These are phyloP conservation scores for Sporisorium graminicola DNA, from an alignment of 1,284 basidiomycete genomes.

Conservation along the genomic window DNA sequence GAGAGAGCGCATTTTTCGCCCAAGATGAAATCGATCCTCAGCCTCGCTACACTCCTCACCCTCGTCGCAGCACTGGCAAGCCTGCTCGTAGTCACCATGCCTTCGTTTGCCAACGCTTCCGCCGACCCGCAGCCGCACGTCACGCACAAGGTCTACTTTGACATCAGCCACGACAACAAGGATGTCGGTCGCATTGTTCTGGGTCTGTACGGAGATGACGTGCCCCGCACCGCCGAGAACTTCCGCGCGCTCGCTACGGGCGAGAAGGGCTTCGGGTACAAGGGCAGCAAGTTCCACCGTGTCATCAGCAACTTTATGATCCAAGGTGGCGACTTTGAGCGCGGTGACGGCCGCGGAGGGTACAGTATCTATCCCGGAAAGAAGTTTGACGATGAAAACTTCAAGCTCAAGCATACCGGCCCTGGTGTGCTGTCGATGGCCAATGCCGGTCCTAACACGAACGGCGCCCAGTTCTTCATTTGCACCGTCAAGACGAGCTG, in stretches of 20 bases:
- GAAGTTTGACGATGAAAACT: conserved; percentile 64
- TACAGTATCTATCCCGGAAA: conserved; percentile 64
- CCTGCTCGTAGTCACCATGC: conserved; percentile 66
- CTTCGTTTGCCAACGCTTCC: conserved; percentile 66
- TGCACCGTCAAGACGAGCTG: conserved; percentile 65
- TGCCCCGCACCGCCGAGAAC: conserved; percentile 66
- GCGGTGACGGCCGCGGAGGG: conserved; percentile 67
- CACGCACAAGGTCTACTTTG: conserved; percentile 65
- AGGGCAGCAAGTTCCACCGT: conserved; percentile 77
- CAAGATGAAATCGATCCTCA: conserved; percentile 36
- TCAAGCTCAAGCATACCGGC: conserved; percentile 62
- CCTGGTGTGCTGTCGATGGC: conserved; percentile 62
- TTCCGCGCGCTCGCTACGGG: conserved; percentile 66
- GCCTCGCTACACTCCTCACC: conserved; percentile 73
- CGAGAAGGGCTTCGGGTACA: conserved; percentile 80
- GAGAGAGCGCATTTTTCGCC: background rate
- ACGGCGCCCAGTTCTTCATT: conserved; percentile 69
- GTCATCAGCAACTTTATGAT: conserved; percentile 78
- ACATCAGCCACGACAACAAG: conserved; percentile 65
- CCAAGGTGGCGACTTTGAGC: conserved; percentile 68
- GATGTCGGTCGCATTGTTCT: conserved; percentile 62
- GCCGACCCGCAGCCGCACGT: conserved; percentile 38
- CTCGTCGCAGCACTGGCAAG: conserved; percentile 62
- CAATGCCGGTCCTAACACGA: conserved; percentile 71
- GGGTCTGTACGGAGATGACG: conserved; percentile 63